A percentile compares a stretch with the other conserved stretches of the same genome.
These are phyloP conservation scores for Mucor sp. DNA, from an alignment of 371 early-diverging fungal species.

Conservation along the genomic window DNA sequence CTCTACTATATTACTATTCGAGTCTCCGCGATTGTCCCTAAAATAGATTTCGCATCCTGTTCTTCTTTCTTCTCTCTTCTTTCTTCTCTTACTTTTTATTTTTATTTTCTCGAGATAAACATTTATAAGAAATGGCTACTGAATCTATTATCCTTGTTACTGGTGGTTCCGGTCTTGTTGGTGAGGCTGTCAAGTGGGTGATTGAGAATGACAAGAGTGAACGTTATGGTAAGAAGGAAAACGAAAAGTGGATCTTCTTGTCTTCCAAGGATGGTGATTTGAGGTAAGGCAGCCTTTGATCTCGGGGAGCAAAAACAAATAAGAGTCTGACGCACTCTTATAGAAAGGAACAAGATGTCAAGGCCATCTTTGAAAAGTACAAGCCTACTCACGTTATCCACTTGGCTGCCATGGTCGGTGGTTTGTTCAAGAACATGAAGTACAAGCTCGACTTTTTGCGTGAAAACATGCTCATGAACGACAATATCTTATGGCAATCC, in stretches of 20 bases:
- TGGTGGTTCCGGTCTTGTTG: constrained; percentile 84
- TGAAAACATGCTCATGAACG: constrained; percentile 84
- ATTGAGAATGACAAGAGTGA: constrained; percentile 62
- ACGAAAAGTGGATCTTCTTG: constrained; percentile 81
- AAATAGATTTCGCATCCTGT: not conserved
- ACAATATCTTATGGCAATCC: constrained; percentile 73
- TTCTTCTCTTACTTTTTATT: not conserved
- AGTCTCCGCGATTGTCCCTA: not conserved
- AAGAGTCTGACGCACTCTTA: not conserved
- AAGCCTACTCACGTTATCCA: constrained; percentile 85
- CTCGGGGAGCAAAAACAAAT: too few species aligned
- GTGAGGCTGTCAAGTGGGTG: constrained; percentile 77
- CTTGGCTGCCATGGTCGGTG: constrained; percentile 88
- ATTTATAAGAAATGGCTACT: constrained; percentile 9
- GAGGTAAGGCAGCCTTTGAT: constrained; percentile 48
- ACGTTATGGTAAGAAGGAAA: constrained; percentile 61
- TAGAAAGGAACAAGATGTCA: constrained; percentile 66
- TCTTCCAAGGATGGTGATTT: constrained; percentile 84
- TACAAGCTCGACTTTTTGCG: constrained; percentile 80
- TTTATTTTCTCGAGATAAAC: not conserved
- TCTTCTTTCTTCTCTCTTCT: not conserved
- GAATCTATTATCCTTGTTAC: constrained; percentile 67
- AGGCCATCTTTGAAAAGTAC: constrained; percentile 75
- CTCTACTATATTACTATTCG: not conserved
- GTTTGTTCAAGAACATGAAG: constrained; percentile 87